Evolutionary conservation across 2,329 filamentous ascomycete species (phyloP).

Genomic region (Phialophora chinensis): DNA sequence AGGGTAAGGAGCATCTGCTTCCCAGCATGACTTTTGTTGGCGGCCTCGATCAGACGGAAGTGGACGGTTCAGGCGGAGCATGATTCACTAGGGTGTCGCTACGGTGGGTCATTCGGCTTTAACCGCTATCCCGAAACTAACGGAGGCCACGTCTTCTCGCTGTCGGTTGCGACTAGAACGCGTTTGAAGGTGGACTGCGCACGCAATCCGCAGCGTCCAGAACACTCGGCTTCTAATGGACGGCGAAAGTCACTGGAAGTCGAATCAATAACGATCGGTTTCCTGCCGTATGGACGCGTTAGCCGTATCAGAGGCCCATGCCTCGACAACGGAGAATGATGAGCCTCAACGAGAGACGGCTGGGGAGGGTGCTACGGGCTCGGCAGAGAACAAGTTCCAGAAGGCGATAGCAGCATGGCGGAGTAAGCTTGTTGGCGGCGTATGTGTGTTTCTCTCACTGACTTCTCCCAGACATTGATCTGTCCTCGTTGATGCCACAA

Average conservation of each 20-base stretch:
- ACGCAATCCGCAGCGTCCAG: neutral
- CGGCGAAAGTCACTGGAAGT: neutral
- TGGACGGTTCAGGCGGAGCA: neutral
- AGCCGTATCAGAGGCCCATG: slow-evolving; percentile 49
- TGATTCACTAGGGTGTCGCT: neutral
- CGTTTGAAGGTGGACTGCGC: neutral
- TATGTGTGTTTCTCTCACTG: slow-evolving; percentile 17
- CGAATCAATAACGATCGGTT: slow-evolving; percentile 6
- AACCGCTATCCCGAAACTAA: neutral
- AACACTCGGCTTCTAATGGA: slow-evolving; percentile 9
- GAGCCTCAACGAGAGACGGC: slow-evolving; percentile 40
- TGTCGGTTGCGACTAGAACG: neutral
- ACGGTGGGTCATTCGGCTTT: neutral
- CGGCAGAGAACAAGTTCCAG: slow-evolving; percentile 90
- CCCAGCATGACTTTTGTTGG: neutral
- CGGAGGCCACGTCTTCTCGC: slow-evolving; percentile 4
- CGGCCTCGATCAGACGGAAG: neutral
- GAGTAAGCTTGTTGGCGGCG: slow-evolving; percentile 61
- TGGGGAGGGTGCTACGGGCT: slow-evolving; percentile 47
- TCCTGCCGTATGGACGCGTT: slow-evolving; percentile 50
- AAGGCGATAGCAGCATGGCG: slow-evolving; percentile 95
- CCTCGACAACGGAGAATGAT: slow-evolving; percentile 43
- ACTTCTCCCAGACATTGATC: slow-evolving; percentile 73
- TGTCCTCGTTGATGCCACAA: slow-evolving; percentile 79
- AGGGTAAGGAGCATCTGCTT: neutral